A percentile compares a stretch with the other conserved stretches of the same genome.
These are phyloP conservation scores for Kazachstania kunashirensis DNA, from an alignment of 805 yeast genomes.

Conservation along the genomic window DNA sequence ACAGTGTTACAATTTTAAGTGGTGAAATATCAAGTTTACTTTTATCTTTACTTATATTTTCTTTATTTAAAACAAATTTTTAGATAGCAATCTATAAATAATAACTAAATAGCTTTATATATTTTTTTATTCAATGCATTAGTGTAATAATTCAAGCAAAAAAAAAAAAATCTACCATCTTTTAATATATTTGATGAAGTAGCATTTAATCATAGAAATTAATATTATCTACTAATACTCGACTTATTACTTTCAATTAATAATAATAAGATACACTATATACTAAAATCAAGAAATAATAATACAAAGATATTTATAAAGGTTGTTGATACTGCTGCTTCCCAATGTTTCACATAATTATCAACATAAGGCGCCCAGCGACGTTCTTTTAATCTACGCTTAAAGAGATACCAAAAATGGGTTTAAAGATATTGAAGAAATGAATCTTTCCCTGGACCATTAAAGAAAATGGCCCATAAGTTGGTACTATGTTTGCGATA, in stretches of 20 bases:
- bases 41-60: too few relatives aligned
- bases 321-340: slow-evolving; percentile 34
- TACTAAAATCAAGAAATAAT: not conserved
- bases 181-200: too few relatives aligned
- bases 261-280: not conserved
- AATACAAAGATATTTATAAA: not conserved
- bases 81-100: not conserved
- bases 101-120: too few relatives aligned
- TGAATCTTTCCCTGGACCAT: slow-evolving; percentile 10
- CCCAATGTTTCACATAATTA: slow-evolving; percentile 29
- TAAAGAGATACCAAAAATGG: slow-evolving; percentile 10
- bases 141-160: too few relatives aligned
- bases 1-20: slow-evolving; percentile 96
- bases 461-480: slow-evolving; percentile 8
- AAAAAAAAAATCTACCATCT: too few relatives aligned
- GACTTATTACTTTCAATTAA: too few relatives aligned
- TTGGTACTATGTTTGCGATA: slow-evolving; percentile 16
- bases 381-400: slow-evolving; percentile 31
- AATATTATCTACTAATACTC: too few relatives aligned
- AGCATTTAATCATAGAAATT: too few relatives aligned
- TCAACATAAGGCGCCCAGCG: slow-evolving; percentile 37
- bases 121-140: too few relatives aligned
- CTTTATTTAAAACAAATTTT: not conserved
- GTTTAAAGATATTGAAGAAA: slow-evolving; percentile 9
- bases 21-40: not conserved